phyloP scores from a whole-genome alignment of 257 asterid genomes.

The Solanum ossicruentum region DNA sequence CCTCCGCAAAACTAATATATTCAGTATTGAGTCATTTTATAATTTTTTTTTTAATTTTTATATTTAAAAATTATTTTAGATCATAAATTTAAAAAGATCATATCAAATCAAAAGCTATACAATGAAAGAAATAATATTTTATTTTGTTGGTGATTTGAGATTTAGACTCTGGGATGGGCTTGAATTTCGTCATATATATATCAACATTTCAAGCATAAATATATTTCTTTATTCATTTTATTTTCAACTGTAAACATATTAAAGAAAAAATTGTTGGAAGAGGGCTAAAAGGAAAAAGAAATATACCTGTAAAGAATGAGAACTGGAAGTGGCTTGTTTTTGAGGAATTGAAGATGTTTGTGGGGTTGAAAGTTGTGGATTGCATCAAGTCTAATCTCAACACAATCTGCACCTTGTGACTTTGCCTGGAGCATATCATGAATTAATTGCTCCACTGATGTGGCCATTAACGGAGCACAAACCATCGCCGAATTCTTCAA shows the following conservation, averaged over 20 bases:
- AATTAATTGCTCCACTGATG: conserved; percentile 34
- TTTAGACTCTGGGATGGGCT: too few species aligned
- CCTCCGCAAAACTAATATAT: neutral
- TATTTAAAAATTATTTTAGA: too few species aligned
- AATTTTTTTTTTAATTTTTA: too few species aligned
- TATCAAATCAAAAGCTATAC: too few species aligned
- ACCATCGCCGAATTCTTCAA: conserved; percentile 21
- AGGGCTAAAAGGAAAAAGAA: neutral
- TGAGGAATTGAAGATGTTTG: conserved; percentile 23
- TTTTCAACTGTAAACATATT: too few species aligned
- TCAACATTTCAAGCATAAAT: too few species aligned
- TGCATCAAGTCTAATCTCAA: conserved; percentile 29
- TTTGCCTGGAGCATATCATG: conserved; percentile 33
- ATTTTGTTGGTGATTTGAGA: too few species aligned
- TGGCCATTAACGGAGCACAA: conserved; percentile 31
- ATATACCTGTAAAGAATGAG: conserved; percentile 25
- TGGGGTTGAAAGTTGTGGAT: conserved; percentile 18
- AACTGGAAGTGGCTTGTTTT: conserved; percentile 42
- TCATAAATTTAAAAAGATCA: too few species aligned
- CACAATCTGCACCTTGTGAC: conserved; percentile 45
- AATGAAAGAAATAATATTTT: too few species aligned
- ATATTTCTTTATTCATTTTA: too few species aligned
- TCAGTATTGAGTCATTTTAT: too few species aligned
- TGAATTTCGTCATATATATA: too few species aligned
- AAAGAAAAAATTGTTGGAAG: neutral